Conservation (phyloP, 345 rosid species). For the Eucalyptus curtisii region DNA sequence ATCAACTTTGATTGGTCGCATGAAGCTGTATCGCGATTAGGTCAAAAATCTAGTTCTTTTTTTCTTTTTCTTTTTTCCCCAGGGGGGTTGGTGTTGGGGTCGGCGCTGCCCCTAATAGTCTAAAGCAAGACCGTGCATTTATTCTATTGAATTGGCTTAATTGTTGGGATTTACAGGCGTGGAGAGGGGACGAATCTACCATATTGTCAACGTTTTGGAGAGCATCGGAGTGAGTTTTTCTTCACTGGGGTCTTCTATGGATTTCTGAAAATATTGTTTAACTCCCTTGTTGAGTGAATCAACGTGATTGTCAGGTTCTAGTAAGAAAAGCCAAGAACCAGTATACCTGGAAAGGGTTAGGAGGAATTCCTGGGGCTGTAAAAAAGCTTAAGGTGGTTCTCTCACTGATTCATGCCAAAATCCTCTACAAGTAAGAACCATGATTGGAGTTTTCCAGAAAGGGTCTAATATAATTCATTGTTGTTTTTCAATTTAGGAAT, state of each 20-base stretch:
- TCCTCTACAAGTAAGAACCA: background rate
- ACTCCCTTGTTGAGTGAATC: background rate
- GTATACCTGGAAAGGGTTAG: conserved; percentile 16
- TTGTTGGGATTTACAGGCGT: conserved; percentile 28
- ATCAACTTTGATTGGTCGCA: too few species aligned
- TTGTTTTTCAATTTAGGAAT: conserved; percentile 17
- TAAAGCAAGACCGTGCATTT: background rate
- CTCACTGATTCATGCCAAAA: background rate
- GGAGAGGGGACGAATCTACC: conserved; percentile 78
- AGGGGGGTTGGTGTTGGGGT: too few species aligned
- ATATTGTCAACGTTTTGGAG: conserved; percentile 77
- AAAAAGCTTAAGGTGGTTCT: conserved; percentile 21
- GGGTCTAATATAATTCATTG: background rate
- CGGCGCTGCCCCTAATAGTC: background rate
- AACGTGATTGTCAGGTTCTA: conserved; percentile 29
- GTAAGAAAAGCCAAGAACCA: conserved; percentile 28
- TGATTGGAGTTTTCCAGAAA: background rate
- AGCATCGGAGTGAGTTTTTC: conserved; percentile 63
- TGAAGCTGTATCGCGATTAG: too few species aligned
- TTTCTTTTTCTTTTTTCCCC: too few species aligned
- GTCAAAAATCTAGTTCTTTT: too few species aligned
- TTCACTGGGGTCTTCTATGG: background rate
- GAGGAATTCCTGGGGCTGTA: conserved; percentile 14
- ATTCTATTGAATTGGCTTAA: background rate
- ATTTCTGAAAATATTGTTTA: background rate